Conservation (phyloP, 2,329 filamentous ascomycete genomes). For the Fusarium nygamai region DNA sequence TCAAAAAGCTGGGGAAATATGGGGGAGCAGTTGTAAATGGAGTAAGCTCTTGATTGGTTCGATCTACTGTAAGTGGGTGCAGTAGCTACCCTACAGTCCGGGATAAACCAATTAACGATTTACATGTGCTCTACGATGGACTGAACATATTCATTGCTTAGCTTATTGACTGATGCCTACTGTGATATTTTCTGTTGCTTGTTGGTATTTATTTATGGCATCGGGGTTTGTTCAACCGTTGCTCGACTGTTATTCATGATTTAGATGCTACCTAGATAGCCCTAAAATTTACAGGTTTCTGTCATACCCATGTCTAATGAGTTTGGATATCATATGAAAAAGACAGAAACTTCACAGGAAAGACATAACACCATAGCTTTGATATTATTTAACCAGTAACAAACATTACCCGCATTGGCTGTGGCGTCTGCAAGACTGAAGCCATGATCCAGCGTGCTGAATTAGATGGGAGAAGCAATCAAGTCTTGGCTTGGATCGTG, state of each 20-base stretch:
- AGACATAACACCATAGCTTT: neutral
- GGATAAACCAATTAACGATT: neutral
- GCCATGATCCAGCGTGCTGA: neutral
- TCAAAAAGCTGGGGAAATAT: constrained; percentile 42
- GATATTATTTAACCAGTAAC: neutral
- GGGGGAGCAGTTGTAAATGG: constrained; percentile 19
- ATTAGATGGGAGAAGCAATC: neutral
- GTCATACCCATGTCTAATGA: fast-evolving
- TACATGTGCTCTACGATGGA: neutral
- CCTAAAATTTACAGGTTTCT: no score
- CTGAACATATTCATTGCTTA: no score
- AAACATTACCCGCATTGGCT: neutral
- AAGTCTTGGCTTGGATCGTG: neutral
- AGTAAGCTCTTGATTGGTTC: constrained; percentile 14
- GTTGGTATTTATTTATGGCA: fast-evolving
- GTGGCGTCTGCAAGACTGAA: neutral
- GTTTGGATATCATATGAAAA: neutral
- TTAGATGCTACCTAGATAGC: no score
- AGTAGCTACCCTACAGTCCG: neutral
- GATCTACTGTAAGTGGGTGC: no score
- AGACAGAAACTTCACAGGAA: no score
- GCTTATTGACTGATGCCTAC: neutral
- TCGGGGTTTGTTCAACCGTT: no score
- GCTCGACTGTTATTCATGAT: no score
- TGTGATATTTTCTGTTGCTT: no score